Base-by-base conservation (phyloP, 1,284 basidiomycete species). In the Cryptococcus amylolentus region DNA sequence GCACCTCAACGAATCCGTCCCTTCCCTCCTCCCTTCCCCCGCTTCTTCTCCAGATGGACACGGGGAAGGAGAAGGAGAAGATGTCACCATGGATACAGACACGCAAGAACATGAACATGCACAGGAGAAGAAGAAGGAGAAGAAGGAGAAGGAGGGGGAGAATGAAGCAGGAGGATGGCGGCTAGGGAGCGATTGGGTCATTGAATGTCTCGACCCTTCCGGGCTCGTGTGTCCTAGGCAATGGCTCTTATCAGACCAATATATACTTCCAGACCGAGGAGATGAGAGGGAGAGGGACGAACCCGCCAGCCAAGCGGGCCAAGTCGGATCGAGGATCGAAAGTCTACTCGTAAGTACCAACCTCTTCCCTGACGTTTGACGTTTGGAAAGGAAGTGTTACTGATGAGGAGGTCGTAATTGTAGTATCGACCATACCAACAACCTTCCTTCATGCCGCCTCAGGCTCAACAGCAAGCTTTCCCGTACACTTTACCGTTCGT, bases 401-500 rank as follows among this genome's bases (percentile, higher is more conserved):
- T 35, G 31, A 35, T 35, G 10, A n/a, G n/a, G 2, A 23, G 23
- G 23, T 23, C 23, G 23, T 20, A 5, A 31, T 9, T 31, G 1
- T 45, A 60, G 61, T 61, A 57, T 53, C 50, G 10, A 1, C 52
- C 53, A 3, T 53, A 37, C 28, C 47, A 40, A 20, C 42, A 56
- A 20, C 38, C 57, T 3, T 23, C 54, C 8, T 31, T 52, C 39
- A n/a, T 43, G 14, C 44, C 52, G 10, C 18, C 43, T 9, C 31
- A 26, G n/a, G 44, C 41, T 26, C 57, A 57, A 46, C 26, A 44
- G 8, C 52, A 58, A 28, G 26, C 49, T 13, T 70, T 71, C 61
- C 70, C 71, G 5, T 68, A 71, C 44, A 55, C 55, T n/a, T 44
- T 60, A 5, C 57, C 58, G 27, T 74, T 71, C 41, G 60, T 65